Percentiles rank a stretch among this genome's conserved stretches.
Conservation (phyloP, 108 stramenopile species). For the Stephanodiscus minutulus region DNA sequence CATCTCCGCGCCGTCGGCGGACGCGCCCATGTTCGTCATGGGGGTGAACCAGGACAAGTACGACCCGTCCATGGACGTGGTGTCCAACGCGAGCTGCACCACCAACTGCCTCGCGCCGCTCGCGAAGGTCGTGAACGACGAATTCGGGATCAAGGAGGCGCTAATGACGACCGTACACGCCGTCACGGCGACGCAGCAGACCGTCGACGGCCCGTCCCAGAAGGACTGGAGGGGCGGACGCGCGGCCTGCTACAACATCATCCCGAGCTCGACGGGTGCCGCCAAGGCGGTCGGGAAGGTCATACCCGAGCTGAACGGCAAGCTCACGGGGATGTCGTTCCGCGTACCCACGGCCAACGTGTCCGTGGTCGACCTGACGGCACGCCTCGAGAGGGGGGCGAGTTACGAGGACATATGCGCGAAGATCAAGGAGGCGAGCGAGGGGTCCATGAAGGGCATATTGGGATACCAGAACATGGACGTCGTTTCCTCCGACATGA, state of each 20-base stretch:
- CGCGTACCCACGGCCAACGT: constrained; percentile 99
- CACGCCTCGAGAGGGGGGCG: constrained; percentile 91
- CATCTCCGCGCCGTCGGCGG: constrained; percentile 95
- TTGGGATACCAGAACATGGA: constrained; percentile 96
- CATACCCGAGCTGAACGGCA: constrained; percentile 96
- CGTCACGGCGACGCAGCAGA: constrained; percentile 97
- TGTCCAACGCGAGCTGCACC: constrained; percentile 98
- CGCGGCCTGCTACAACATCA: constrained; percentile 98
- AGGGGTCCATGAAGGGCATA: constrained; percentile 93
- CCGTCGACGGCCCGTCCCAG: constrained; percentile 96
- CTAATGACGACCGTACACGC: constrained; percentile 99
- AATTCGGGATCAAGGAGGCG: constrained; percentile 95
- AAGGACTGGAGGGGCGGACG: constrained; percentile 99
- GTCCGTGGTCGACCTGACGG: constrained; percentile 98
- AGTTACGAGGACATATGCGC: constrained; percentile 94
- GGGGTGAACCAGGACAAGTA: constrained; percentile 96
- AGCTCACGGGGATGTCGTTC: constrained; percentile 99
- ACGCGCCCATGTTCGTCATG: constrained; percentile 99
- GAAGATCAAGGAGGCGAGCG: constrained; percentile 95
- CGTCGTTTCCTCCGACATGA: constrained; percentile 96
- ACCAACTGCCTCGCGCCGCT: constrained; percentile 99
- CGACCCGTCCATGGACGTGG: constrained; percentile 89
- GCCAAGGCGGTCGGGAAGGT: constrained; percentile 98
- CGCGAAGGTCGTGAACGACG: constrained; percentile 98
- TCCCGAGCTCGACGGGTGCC: constrained; percentile 95